Percentiles rank a stretch among this genome's conserved stretches.
Conservation (phyloP, 2,329 filamentous ascomycete species). For the Cladorrhinum sp. region DNA sequence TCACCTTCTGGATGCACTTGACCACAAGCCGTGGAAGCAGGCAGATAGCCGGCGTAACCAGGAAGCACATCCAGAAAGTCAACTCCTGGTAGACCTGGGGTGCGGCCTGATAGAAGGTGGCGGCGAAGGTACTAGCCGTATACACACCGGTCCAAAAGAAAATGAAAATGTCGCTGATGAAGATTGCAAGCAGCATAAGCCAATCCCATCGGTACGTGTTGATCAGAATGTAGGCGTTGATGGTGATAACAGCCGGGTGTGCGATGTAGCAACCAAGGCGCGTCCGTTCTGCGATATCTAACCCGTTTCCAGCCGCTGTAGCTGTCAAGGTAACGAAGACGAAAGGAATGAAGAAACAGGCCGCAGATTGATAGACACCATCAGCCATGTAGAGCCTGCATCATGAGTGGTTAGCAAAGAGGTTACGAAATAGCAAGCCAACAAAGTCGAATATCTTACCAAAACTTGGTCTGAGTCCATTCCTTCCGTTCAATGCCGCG, state of each 20-base stretch:
- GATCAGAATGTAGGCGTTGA: slow-evolving; percentile 91
- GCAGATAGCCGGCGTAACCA: slow-evolving; percentile 77
- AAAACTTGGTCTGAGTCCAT: slow-evolving; percentile 96
- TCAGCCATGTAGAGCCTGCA: slow-evolving; percentile 87
- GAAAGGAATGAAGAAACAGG: slow-evolving; percentile 91
- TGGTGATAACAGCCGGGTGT: slow-evolving; percentile 77
- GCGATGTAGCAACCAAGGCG: slow-evolving; percentile 86
- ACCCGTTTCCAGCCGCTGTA: slow-evolving; percentile 68
- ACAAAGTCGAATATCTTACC: slow-evolving; percentile 56
- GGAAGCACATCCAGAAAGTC: slow-evolving; percentile 81
- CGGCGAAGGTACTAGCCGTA: slow-evolving; percentile 48
- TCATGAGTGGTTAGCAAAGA: not conserved
- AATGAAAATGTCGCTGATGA: slow-evolving; percentile 78
- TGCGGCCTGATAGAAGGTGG: slow-evolving; percentile 70
- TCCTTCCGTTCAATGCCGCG: slow-evolving; percentile 93
- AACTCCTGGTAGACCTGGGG: slow-evolving; percentile 75
- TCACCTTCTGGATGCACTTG: slow-evolving; percentile 91
- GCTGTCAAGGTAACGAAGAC: slow-evolving; percentile 68
- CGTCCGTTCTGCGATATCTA: slow-evolving; percentile 73
- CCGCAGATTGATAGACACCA: slow-evolving; percentile 89
- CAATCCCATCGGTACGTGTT: slow-evolving; percentile 99
- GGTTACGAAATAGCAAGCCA: not conserved
- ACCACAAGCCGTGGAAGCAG: slow-evolving; percentile 82
- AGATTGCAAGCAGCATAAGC: slow-evolving; percentile 81
- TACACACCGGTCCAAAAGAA: slow-evolving; percentile 97